A percentile compares a stretch with the other conserved stretches of the same genome.
Conservation (phyloP, 495 filamentous ascomycete genomes). For the Daldinia grandis region DNA sequence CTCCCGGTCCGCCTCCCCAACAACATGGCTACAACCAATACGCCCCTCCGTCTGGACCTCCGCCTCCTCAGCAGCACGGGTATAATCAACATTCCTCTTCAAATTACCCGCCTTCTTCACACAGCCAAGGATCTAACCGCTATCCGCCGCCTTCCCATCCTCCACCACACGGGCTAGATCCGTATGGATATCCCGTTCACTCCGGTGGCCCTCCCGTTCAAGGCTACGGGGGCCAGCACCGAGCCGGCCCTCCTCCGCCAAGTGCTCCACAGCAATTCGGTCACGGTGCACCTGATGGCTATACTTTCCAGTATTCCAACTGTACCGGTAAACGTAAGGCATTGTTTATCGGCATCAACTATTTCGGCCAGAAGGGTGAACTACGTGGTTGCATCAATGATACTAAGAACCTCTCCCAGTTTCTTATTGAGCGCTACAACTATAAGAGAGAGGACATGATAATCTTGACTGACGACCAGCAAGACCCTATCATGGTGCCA, state of each 20-base stretch:
- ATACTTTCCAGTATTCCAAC: conserved; percentile 83
- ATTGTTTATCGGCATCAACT: conserved; percentile 93
- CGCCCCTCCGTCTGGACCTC: conserved; percentile 24
- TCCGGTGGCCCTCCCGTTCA: conserved; percentile 36
- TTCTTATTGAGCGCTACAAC: conserved; percentile 79
- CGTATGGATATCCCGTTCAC: conserved; percentile 51
- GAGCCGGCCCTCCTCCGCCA: conserved; percentile 59
- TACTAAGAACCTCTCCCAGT: conserved; percentile 87
- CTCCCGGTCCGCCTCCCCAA: conserved; percentile 27
- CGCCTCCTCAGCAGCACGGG: conserved; percentile 26
- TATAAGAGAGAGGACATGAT: conserved; percentile 64
- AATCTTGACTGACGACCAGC: conserved; percentile 58
- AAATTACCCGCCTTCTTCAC: conserved; percentile 35
- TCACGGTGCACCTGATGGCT: conserved; percentile 56
- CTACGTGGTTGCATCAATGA: conserved; percentile 95
- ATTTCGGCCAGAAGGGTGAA: conserved; percentile 85
- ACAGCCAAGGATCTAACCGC: conserved; percentile 47
- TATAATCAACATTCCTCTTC: conserved; percentile 32
- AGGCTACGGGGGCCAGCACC: conserved; percentile 44
- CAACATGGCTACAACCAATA: conserved; percentile 44
- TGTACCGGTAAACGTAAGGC: conserved; percentile 89
- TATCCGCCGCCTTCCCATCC: conserved; percentile 43
- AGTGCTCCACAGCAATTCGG: conserved; percentile 55
- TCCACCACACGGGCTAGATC: conserved; percentile 48
- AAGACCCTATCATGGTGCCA: conserved; percentile 52